Percentiles rank a stretch among this genome's conserved stretches.
phyloP scores from a whole-genome alignment of 129 eudicot species.

The Kitagawia praeruptora region DNA sequence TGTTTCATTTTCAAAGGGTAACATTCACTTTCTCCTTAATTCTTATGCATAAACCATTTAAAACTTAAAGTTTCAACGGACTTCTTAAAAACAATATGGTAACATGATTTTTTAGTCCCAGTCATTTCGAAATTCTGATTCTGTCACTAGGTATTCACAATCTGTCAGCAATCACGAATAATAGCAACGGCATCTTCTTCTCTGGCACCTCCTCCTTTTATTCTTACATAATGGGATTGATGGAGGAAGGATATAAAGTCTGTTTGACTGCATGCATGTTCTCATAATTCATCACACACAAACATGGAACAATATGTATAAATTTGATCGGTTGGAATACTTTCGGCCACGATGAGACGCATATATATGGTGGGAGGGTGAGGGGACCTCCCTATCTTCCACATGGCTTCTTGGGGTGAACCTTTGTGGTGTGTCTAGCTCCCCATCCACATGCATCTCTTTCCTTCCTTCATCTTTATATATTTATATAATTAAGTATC shows the following conservation, averaged over 20 bases:
- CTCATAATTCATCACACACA: neutral
- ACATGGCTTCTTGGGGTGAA: constrained; percentile 7
- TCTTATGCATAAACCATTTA: too few species aligned
- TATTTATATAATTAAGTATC: neutral
- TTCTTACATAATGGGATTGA: neutral
- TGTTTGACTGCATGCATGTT: neutral
- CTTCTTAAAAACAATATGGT: too few species aligned
- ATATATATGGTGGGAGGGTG: neutral
- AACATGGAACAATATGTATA: neutral
- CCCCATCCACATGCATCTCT: constrained; percentile 7
- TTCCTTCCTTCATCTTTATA: neutral
- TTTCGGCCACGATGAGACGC: constrained; percentile 7
- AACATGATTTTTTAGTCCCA: too few species aligned
- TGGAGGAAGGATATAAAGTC: neutral
- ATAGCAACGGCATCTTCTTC: neutral
- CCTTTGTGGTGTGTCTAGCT: neutral
- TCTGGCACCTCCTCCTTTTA: neutral
- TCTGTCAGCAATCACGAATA: neutral
- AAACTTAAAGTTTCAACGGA: too few species aligned
- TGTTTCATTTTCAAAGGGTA: too few species aligned
- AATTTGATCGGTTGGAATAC: neutral
- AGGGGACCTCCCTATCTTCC: constrained; percentile 3
- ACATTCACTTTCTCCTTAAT: too few species aligned
- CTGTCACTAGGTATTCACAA: too few species aligned
- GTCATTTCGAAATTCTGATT: too few species aligned